Evolutionary conservation across 495 filamentous ascomycete species (phyloP), one percentile per base, ranked within the genome.

Genomic region (Penicillium malachiteum): DNA sequence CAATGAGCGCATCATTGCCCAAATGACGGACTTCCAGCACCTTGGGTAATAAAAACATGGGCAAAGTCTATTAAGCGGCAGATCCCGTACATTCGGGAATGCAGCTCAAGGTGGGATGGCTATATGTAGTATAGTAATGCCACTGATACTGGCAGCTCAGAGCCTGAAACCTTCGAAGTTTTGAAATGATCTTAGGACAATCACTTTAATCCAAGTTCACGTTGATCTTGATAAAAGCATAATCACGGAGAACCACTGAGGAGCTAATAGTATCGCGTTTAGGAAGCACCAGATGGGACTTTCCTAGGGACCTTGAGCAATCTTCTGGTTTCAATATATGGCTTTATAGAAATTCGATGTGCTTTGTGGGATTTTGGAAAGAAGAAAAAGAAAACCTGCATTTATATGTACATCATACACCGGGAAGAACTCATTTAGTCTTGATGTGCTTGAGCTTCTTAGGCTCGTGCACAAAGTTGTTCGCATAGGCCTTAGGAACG

Each of bases 401-500:
- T 58, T 69, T 76, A 76, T 76, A 76, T 78, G 62, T 78, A 76
- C 74, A 78, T 67, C 55, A 74, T 65, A 71, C 57, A 32, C 51
- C 46, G 52, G 57, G 53, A 48, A 57, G 55, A 43, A 49, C 69
- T 77, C 79, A 99, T 81, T 99, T 99, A 58, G 94, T 94, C 72
- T 89, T 81, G 69, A 97, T 87, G 61, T 89, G 82, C 82, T 96
- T 97, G 67, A 99, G 75, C 81, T 90, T 92, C 75, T 84, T 87
- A 10, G 87, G 77, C 49, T 84, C 83, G 75, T 96, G 88, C 63
- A 90, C 57, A 71, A 97, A 99, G 78, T 97, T 96, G 72, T 95
- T 94, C 34, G 94, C 92, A 73, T 99, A 99, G 43, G 89, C 87
- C 80, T 99, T 97, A 40, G 92, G 89, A 10, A 86, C 79, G 55